Conservation (phyloP, 108 stramenopile genomes). For the Cyclotella distinguenda region DNA sequence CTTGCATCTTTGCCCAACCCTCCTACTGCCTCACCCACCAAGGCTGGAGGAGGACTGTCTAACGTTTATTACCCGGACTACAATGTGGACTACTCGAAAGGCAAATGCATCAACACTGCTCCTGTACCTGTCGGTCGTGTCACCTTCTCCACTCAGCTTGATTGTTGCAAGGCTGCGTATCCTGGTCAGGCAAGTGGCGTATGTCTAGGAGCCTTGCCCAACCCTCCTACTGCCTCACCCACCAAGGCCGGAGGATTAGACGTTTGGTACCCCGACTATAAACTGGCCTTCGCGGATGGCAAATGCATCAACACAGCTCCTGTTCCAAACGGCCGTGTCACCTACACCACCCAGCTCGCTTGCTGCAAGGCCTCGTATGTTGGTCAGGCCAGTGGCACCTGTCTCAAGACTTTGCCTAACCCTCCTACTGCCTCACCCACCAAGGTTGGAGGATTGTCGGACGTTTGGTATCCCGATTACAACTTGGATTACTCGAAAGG, state of each 20-base stretch:
- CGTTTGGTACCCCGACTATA: conserved; percentile 2
- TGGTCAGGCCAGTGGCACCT: conserved; percentile 1
- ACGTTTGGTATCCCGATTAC: not conserved
- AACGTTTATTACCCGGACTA: too few species aligned
- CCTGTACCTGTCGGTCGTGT: not conserved
- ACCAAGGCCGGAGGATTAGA: not conserved
- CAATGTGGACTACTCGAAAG: not conserved
- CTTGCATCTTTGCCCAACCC: not conserved
- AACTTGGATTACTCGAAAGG: not conserved
- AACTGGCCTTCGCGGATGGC: not conserved
- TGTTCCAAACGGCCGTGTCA: not conserved
- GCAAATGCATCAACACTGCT: not conserved
- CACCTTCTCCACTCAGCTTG: not conserved
- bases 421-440: conserved; percentile 10
- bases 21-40: not conserved
- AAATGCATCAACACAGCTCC: conserved; percentile 7
- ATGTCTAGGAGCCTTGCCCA: not conserved
- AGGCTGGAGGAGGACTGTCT: too few species aligned
- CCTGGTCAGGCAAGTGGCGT: conserved; percentile 1
- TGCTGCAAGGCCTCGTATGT: conserved; percentile 9
- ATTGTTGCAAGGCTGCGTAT: conserved; percentile 15
- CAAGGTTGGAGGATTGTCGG: not conserved
- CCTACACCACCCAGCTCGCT: not conserved
- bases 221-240: conserved; percentile 15
- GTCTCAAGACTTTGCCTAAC: not conserved